These are phyloP conservation scores for Ophiostoma populinum DNA, from an alignment of 2,329 filamentous ascomycete species.

Conservation along the genomic window DNA sequence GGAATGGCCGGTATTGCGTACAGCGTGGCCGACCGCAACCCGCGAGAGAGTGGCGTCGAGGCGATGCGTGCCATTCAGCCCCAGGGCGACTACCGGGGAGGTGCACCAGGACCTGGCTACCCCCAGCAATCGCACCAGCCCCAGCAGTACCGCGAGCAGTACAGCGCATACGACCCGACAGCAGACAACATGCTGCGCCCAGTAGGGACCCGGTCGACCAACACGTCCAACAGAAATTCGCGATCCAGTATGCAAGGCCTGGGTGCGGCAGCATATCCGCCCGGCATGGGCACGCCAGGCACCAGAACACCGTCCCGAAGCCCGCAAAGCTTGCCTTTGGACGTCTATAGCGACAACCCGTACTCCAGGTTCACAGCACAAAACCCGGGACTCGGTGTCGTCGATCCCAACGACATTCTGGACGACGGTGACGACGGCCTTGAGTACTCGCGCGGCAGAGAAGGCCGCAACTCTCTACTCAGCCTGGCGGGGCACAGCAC, in stretches of 20 bases:
- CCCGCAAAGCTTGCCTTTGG: constrained; percentile 24
- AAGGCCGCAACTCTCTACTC: constrained; percentile 40
- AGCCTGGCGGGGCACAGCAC: constrained; percentile 33
- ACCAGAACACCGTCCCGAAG: constrained; percentile 28
- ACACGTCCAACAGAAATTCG: constrained; percentile 21
- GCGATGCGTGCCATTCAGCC: constrained; percentile 29
- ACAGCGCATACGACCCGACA: constrained; percentile 8
- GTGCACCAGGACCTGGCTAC: constrained; percentile 7
- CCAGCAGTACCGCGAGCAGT: constrained; percentile 11
- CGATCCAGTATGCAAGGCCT: constrained; percentile 25
- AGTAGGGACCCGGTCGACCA: constrained; percentile 3
- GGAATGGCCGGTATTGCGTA: constrained; percentile 53
- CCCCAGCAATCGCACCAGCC: constrained; percentile 15
- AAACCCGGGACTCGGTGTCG: constrained; percentile 34
- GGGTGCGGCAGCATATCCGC: constrained; percentile 18
- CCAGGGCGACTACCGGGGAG: constrained; percentile 1
- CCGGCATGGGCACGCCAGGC: constrained; percentile 20
- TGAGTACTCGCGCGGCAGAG: constrained; percentile 28
- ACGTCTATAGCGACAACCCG: constrained; percentile 43
- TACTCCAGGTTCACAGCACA: constrained; percentile 42
- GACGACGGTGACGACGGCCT: constrained; percentile 84
- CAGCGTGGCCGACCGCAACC: constrained; percentile 45
- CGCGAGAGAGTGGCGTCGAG: constrained; percentile 46
- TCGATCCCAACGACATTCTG: constrained; percentile 64
- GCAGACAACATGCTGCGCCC: constrained; percentile 8